Percentiles rank a stretch among this genome's conserved stretches.
These are phyloP conservation scores for Boehmeria nivea DNA, from an alignment of 306 rosid species.

Conservation along the genomic window DNA sequence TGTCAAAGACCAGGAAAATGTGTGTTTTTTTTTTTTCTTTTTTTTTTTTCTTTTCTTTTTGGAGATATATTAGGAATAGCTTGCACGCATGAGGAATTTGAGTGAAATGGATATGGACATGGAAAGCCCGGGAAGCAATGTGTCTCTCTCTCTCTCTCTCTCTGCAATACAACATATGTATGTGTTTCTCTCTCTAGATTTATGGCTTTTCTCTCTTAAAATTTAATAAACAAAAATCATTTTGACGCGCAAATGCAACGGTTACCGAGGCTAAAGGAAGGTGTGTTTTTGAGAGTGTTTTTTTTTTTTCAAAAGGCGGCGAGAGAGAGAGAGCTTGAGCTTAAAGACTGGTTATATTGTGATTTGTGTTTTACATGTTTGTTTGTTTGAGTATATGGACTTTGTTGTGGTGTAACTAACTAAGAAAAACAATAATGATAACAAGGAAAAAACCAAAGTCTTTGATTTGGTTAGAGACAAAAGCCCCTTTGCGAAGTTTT, in stretches of 20 bases:
- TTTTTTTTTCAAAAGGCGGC: too few species aligned
- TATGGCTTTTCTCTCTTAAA: conserved; percentile 1
- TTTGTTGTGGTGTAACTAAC: too few species aligned
- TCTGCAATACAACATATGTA: conserved; percentile 5
- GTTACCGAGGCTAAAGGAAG: conserved; percentile 2
- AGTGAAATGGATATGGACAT: conserved; percentile 40
- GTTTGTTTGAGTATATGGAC: too few species aligned
- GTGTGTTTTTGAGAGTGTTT: not conserved
- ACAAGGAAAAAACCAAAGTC: not conserved
- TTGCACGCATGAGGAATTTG: conserved; percentile 77
- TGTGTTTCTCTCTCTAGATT: conserved; percentile 4
- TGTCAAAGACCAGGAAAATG: conserved; percentile 34
- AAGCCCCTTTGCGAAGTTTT: not conserved
- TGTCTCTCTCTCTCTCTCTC: conserved; percentile 12
- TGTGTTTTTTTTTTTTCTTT: conserved; percentile 1
- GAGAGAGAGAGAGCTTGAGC: conserved; percentile 25
- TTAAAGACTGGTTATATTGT: conserved; percentile 5
- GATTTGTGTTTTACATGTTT: too few species aligned
- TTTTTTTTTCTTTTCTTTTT: not conserved
- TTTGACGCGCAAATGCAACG: conserved; percentile 51
- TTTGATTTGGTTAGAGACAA: conserved; percentile 1
- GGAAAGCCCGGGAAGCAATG: conserved; percentile 71
- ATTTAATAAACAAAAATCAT: conserved; percentile 5
- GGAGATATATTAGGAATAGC: conserved; percentile 40
- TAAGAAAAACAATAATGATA: not conserved